These are phyloP conservation scores for Mycosphaerella sp. DNA, from an alignment of 2,329 filamentous ascomycete species.

Conservation along the genomic window DNA sequence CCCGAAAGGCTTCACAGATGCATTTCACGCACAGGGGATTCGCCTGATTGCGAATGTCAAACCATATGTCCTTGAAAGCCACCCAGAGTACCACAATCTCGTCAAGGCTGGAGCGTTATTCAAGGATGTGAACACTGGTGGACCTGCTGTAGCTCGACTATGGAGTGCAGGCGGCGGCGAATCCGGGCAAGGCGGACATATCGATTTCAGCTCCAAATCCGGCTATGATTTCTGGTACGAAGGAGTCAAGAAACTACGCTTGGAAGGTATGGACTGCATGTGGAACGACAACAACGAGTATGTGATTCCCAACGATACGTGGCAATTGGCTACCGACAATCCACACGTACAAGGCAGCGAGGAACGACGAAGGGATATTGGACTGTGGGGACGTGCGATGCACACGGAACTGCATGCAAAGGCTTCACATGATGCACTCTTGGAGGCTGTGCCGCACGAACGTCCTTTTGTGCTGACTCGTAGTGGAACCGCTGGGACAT, in stretches of 20 bases:
- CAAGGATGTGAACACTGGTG: constrained; percentile 45
- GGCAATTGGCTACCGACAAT: constrained; percentile 54
- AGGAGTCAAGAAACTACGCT: constrained; percentile 56
- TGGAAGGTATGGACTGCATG: constrained; percentile 62
- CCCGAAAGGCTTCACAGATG: constrained; percentile 56
- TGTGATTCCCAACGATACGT: constrained; percentile 58
- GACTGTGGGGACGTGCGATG: constrained; percentile 62
- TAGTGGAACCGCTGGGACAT: constrained; percentile 63
- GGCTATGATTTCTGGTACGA: constrained; percentile 68
- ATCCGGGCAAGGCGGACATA: constrained; percentile 62
- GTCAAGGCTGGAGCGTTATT: constrained; percentile 57
- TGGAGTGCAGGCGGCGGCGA: constrained; percentile 69
- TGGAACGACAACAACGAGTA: constrained; percentile 81
- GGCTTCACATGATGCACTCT: constrained; percentile 60
- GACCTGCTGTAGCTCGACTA: constrained; percentile 54
- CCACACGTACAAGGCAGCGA: constrained; percentile 30
- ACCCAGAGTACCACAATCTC: constrained; percentile 60
- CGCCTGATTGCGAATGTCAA: constrained; percentile 66
- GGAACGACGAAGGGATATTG: constrained; percentile 46
- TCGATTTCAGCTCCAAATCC: constrained; percentile 63
- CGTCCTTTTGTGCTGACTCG: constrained; percentile 64
- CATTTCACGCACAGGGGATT: constrained; percentile 59
- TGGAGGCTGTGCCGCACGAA: constrained; percentile 51
- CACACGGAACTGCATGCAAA: constrained; percentile 67
- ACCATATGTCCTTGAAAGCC: constrained; percentile 61